phyloP scores from a whole-genome alignment of 116 monocot genomes.

The Papilionanthe hybrid region DNA sequence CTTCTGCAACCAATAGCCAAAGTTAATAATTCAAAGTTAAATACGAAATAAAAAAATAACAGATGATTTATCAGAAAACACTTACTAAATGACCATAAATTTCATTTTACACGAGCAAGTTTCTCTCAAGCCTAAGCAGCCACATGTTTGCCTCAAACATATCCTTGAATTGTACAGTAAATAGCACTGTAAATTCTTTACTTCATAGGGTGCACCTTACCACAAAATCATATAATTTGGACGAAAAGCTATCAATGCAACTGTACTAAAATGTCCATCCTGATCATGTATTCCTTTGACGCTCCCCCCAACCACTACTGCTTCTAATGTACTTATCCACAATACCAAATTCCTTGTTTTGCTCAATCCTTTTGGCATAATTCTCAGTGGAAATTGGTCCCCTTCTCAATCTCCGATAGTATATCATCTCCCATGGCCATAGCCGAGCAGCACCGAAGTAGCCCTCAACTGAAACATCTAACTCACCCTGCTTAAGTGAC shows the following conservation, averaged over 20 bases:
- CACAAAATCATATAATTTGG: not conserved
- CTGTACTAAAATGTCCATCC: not conserved
- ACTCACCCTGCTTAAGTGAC: slow-evolving; percentile 20
- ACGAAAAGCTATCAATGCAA: not conserved
- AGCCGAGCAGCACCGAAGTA: slow-evolving; percentile 66
- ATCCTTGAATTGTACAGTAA: not conserved
- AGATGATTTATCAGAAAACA: slow-evolving; percentile 1
- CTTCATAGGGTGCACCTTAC: not conserved
- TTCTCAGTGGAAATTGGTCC: slow-evolving; percentile 72
- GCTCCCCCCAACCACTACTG: slow-evolving; percentile 63
- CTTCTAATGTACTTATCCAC: slow-evolving; percentile 60
- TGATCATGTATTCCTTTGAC: slow-evolving; percentile 10
- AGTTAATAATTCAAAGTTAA: not conserved
- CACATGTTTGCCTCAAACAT: slow-evolving; percentile 1
- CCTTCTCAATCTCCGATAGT: slow-evolving; percentile 49
- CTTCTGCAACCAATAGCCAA: not conserved
- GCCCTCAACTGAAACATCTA: slow-evolving; percentile 23
- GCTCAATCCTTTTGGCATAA: slow-evolving; percentile 64
- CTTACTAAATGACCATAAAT: not conserved
- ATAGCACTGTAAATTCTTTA: not conserved
- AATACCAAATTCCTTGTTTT: slow-evolving; percentile 70
- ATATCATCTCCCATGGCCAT: slow-evolving; percentile 84
- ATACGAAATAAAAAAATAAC: not conserved
- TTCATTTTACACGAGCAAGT: not conserved
- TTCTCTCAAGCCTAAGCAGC: not conserved